Evolutionary conservation across 1,139 yeast genomes (phyloP), one percentile per base, ranked within the genome.

Genomic region (Nakaseomyces delphensis): DNA sequence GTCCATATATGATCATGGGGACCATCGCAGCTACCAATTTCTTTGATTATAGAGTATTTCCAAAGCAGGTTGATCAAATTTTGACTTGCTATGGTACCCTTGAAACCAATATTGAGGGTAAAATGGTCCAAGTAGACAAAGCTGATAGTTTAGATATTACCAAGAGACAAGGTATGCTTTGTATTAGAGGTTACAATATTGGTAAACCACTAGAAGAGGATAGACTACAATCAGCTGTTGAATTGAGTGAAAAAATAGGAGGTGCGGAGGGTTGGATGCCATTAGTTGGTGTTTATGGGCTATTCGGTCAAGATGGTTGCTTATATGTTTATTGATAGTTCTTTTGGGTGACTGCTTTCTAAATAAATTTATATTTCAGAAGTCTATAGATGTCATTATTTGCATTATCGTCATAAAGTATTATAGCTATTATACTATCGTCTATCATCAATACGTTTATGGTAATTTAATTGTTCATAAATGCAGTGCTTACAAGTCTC

Each of bases 231-330:
- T 40, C 39, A 3, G 69, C 69, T 2, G 51, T 54, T 8, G 43
- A 53, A 4, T 47, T 58, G 30, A 67, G 63, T 39, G 64, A 54
- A 40, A 56, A 54, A 15, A 46, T 56, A 46, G 65, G 68, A 39
- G 71, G 66, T 24, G 70, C 73, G 16, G 83, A 79, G 45, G 83
- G 85, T 5, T 79, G 80, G 67, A 75, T 77, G 74, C 74, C 76
- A 2, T 59, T 80, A 8, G 50, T 55, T 20, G 70, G 72, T 0
- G 63, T 78, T 2, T 57, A 54, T 31, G 89, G 85, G 0, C 66
- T 67, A 37, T 80, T 81, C 72, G 91, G 87, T 9, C 67, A 63
- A 37, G 93, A 83, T 60, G 89, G 91, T 1, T 81, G 91, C 55
- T 72, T 82, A 51, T 83, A 59, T 43, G 46, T 55, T 21, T 59